Conservation (phyloP, 345 rosid species). For the Acer campestre region DNA sequence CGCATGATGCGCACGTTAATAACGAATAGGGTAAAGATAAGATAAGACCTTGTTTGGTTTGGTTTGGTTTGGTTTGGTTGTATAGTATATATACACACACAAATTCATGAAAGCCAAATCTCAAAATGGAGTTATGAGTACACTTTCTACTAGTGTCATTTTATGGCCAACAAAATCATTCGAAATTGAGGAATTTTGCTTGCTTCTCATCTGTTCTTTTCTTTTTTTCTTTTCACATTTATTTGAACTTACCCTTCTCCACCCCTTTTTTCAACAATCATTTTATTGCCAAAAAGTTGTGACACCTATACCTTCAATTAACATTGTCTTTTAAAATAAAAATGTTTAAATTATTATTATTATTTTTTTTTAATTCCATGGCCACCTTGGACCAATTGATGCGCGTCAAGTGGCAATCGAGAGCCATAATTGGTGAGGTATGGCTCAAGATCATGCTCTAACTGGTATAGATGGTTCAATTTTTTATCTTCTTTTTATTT, state of each 20-base stretch:
- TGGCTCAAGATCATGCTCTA: constrained; percentile 8
- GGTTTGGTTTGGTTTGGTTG: no score
- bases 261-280: constrained; percentile 30
- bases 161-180: constrained; percentile 92
- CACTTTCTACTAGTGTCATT: constrained; percentile 39
- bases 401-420: background rate
- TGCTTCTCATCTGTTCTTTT: constrained; percentile 50
- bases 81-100: no score
- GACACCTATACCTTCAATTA: constrained; percentile 41
- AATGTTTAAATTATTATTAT: no score
- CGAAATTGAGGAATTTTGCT: constrained; percentile 49
- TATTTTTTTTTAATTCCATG: background rate
- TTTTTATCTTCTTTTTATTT: background rate
- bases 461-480: background rate
- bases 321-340: background rate
- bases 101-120: background rate
- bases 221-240: constrained; percentile 30
- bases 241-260: constrained; percentile 30
- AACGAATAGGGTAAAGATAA: constrained; percentile 5
- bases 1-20: constrained; percentile 47
- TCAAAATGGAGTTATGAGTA: constrained; percentile 37
- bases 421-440: constrained; percentile 25
- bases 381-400: background rate
- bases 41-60: background rate
- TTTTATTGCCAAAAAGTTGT: constrained; percentile 50